These are phyloP conservation scores for Stereocaulon alpinum DNA, from an alignment of 495 filamentous ascomycete species.

Conservation along the genomic window DNA sequence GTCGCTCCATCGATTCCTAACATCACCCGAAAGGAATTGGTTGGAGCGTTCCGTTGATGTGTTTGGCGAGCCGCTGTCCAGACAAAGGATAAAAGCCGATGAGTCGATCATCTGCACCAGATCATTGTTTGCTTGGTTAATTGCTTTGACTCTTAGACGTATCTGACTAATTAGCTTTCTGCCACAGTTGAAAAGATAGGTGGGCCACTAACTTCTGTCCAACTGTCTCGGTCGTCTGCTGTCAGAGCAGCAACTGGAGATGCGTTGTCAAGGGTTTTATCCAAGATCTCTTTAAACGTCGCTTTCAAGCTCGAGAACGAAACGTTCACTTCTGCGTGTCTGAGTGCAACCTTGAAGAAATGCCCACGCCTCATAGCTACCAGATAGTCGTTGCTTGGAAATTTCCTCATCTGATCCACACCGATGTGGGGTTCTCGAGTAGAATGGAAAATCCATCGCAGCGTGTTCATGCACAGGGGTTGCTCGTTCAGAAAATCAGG, in stretches of 20 bases:
- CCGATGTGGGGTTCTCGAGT: constrained; percentile 19
- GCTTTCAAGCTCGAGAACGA: constrained; percentile 15
- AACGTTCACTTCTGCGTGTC: constrained; percentile 3
- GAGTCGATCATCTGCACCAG: constrained; percentile 28
- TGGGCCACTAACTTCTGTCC: constrained; percentile 22
- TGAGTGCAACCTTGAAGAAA: constrained; percentile 24
- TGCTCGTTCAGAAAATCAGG: constrained; percentile 14
- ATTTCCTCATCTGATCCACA: constrained; percentile 23
- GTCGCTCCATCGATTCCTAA: constrained; percentile 32
- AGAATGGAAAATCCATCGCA: constrained; percentile 27
- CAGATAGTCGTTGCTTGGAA: constrained; percentile 20
- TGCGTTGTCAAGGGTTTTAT: constrained; percentile 3
- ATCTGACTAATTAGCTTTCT: constrained; percentile 10
- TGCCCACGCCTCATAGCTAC: constrained; percentile 23
- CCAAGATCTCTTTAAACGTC: constrained; percentile 23
- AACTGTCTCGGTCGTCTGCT: constrained; percentile 24
- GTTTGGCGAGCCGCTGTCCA: constrained; percentile 19
- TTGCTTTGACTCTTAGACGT: constrained; percentile 12
- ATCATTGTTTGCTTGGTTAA: constrained; percentile 17
- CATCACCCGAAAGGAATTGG: constrained; percentile 24
- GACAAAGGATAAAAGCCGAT: constrained; percentile 31
- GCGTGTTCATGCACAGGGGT: constrained; percentile 18
- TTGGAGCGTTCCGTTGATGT: constrained; percentile 21
- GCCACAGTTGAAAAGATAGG: too few species aligned
- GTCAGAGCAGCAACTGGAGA: constrained; percentile 24